Evolutionary conservation across 225 moss, liverwort and hornwort genomes (phyloP), one percentile per base, ranked within the genome.

Genomic region (Takakia lepidozioides): DNA sequence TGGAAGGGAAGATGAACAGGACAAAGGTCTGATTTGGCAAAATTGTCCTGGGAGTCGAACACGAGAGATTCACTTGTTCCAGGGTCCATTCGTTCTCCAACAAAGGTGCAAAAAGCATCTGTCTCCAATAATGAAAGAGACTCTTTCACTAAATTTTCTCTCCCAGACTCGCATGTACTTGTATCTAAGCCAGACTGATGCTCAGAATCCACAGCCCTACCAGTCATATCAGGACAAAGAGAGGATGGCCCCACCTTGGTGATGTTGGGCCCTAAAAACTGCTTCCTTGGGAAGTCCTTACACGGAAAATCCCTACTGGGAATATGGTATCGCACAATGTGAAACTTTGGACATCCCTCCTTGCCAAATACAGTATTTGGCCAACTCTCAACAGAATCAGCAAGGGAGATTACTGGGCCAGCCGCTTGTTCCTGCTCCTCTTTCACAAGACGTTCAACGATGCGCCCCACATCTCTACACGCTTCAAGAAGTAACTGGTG

Each of bases 1-100:
- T 59, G 16, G 52, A 79, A 79, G 26, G 79, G 79, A 19, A 87
- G 63, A 68, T 81, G 66, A 45, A 92, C 73, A 29, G 88, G 85
- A 67, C 88, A 85, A 28, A 83, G 61, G 38, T 70, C 64, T 14
- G 54, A 56, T 49, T 85, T 78, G 38, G 66, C 57, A 53, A 55
- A 28, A 39, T 49, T 38, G 17, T 52, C 25, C 48, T 49, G 69
- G n/a, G n/a, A n/a, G n/a, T 11, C 60, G 21, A 34, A n/a, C 27
- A 27, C 54, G 64, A 25, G 25, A 65, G 22, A 43, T 41, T 37
- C 34, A 57, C 46, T 38, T 47, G 44, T 57, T 59, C 60, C 66
- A 40, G 46, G 43, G 43, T 52, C 50, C 48, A 41, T 42, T 35
- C 32, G 45, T 23, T 69, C 62, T 58, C 67, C 84, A 34, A 82